Evolutionary conservation across 495 filamentous ascomycete species (phyloP), one percentile per base, ranked within the genome.

Genomic region (Glarea lozoyensis): DNA sequence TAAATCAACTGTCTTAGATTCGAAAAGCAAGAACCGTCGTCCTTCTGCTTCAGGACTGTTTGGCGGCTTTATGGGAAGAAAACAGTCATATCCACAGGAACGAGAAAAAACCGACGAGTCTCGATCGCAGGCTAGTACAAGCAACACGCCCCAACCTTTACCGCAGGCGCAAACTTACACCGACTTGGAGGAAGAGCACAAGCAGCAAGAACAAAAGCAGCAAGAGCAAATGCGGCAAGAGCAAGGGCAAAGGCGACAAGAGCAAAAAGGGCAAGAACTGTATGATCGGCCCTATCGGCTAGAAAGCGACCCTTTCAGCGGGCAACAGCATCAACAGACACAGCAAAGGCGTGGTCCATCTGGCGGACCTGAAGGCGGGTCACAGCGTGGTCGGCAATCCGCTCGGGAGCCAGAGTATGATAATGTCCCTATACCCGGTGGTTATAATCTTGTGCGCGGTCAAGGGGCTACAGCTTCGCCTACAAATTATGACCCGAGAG

Each of bases 401-500:
- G 40, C 33, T 24, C 32, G 44, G 46, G 52, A 52, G 17, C 47
- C 45, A 24, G 45, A 47, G 24, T 57, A 57, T 34, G 46, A 50
- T 40, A 47, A 29, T 19, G 48, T 52, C 5, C 54, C 50, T 7
- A 57, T 57, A 33, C 54, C 54, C 24, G 47, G 46, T 9, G 50
- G 48, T 7, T 57, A 57, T 34, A 19, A 6, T n/a, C 18, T 57
- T 0, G 54, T 57, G 11, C 39, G 47, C 15, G 54, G 46, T 2
- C 40, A 57, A 30, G 54, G 54, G 6, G 50, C 43, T 7, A 42
- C 38, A 10, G 7, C 23, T 20, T 42, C 36, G 1, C 53, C 37
- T n/a, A 53, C 54, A 12, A 33, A 42, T 2, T 53, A 57, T 44
- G 50, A 53, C 36, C 50, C 54, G 2, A 34, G 50, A 22, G 54